These are phyloP conservation scores for Silene latifolia DNA, from an alignment of 148 eudicot genomes.

Conservation along the genomic window DNA sequence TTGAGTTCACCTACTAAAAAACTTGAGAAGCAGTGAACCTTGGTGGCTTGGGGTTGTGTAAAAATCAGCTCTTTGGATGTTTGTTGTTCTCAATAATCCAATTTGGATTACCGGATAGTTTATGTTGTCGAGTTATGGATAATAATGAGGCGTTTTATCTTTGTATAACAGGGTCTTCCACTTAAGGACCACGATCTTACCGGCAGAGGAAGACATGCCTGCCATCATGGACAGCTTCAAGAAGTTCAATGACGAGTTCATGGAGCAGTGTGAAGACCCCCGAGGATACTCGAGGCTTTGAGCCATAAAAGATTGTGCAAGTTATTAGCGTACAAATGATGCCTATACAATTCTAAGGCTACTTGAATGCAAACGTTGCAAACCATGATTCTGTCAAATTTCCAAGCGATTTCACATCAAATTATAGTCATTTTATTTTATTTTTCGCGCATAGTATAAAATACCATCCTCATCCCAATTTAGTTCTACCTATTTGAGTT, in stretches of 20 bases:
- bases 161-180: slow-evolving; percentile 69
- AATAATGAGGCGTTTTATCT: neutral
- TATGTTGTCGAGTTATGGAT: neutral
- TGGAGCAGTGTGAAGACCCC: slow-evolving; percentile 87
- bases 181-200: slow-evolving; percentile 91
- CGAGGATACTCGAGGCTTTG: slow-evolving; percentile 91
- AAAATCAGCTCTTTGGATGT: too few species aligned
- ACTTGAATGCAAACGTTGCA: slow-evolving; percentile 13
- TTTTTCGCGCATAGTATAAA: too few species aligned
- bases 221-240: slow-evolving; percentile 93
- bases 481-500: too few species aligned
- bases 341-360: slow-evolving; percentile 25
- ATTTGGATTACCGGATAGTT: neutral
- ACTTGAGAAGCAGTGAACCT: too few species aligned
- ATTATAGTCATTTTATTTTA: neutral
- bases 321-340: slow-evolving; percentile 9
- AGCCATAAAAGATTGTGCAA: slow-evolving; percentile 4
- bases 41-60: too few species aligned
- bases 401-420: neutral
- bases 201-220: slow-evolving; percentile 98
- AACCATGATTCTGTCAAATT: slow-evolving; percentile 14
- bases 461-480: too few species aligned
- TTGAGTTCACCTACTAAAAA: neutral
- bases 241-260: slow-evolving; percentile 93
- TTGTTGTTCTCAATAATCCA: too few species aligned